A percentile compares a stretch with the other conserved stretches of the same genome.
Conservation (phyloP, 78 protist genomes). For the Dictyostelium discoideum region dicty_2.7 NC_007090.3:2705001-2705500, state of each 20-base stretch:
- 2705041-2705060: not conserved
- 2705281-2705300: not conserved
- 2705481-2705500: not conserved
- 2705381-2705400: not conserved
- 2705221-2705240: not conserved
- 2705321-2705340: not conserved
- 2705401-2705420: not conserved
- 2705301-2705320: not conserved
- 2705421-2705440: not conserved
- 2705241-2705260: not conserved
- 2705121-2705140: not conserved
- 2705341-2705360: not conserved
- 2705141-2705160: not conserved
- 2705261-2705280: not conserved
- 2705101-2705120: not conserved
- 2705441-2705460: not conserved
- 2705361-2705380: not conserved
- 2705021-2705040: not conserved
- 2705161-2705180: not conserved
- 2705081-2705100: not conserved
- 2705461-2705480: not conserved
- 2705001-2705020: not conserved
- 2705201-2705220: not conserved
- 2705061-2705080: not conserved
- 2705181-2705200: not conserved